Percentiles rank a stretch among this genome's conserved stretches.
Evolutionary conservation across 2,329 filamentous ascomycete genomes (phyloP).

Genomic region (Cladosporium sp.): DNA sequence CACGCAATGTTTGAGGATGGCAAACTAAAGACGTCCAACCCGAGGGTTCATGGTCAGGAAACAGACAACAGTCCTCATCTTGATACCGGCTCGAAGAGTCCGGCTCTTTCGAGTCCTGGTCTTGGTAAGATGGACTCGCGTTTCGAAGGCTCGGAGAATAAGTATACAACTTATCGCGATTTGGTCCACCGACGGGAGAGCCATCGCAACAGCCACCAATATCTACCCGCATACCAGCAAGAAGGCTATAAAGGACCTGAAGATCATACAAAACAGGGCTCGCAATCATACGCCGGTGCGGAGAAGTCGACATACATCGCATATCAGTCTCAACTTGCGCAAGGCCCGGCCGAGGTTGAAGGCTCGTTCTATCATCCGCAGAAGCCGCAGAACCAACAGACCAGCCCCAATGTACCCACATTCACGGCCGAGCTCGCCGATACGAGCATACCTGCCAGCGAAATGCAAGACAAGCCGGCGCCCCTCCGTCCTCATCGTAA

Average conservation of each 20-base stretch:
- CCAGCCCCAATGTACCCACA: conserved; percentile 12
- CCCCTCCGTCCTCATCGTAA: conserved; percentile 8
- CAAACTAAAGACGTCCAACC: conserved; percentile 56
- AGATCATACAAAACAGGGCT: conserved; percentile 1
- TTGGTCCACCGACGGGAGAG: conserved; percentile 18
- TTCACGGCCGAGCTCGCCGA: conserved; percentile 26
- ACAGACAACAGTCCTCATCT: conserved; percentile 14
- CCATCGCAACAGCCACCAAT: conserved; percentile 12
- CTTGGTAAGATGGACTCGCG: conserved; percentile 14
- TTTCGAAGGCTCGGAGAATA: conserved; percentile 15
- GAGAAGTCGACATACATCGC: conserved; percentile 17
- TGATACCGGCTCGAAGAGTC: conserved; percentile 11
- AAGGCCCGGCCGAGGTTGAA: conserved; percentile 38
- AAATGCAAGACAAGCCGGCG: not conserved
- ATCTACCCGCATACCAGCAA: conserved; percentile 26
- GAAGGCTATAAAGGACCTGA: conserved; percentile 24
- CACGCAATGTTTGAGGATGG: conserved; percentile 66
- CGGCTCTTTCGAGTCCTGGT: conserved; percentile 6
- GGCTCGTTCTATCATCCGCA: conserved; percentile 38
- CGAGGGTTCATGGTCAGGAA: conserved; percentile 19
- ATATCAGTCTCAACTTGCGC: conserved; percentile 20
- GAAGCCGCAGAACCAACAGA: conserved; percentile 22
- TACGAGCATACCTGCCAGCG: conserved; percentile 14
- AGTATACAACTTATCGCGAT: conserved; percentile 29
- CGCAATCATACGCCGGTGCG: conserved; percentile 18